These are phyloP conservation scores for Syzygium jambos DNA, from an alignment of 345 rosid species.

Conservation along the genomic window DNA sequence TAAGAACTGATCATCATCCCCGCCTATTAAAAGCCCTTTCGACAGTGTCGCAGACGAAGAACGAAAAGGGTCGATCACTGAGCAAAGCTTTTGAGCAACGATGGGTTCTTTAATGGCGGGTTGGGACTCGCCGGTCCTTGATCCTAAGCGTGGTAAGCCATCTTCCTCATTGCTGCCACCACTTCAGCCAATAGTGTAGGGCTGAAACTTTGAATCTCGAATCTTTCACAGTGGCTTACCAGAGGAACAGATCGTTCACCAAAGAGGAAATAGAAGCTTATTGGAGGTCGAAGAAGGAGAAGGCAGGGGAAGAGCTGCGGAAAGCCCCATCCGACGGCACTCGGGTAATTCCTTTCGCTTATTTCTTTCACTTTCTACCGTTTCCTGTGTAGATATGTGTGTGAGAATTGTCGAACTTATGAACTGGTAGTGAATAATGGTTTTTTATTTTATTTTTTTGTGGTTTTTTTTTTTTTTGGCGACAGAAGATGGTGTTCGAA, in stretches of 20 bases:
- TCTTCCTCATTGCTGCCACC: not conserved
- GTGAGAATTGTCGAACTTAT: not conserved
- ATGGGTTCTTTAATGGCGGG: slow-evolving; percentile 99
- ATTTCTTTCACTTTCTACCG: not conserved
- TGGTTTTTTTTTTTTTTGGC: not conserved
- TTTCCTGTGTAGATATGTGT: not conserved
- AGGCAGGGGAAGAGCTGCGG: slow-evolving; percentile 47
- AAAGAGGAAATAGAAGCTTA: slow-evolving; percentile 67
- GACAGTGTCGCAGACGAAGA: not conserved
- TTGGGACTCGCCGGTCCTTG: slow-evolving; percentile 61
- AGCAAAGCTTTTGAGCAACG: not conserved
- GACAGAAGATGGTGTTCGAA: not conserved
- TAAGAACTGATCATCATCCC: not conserved
- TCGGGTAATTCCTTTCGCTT: slow-evolving; percentile 2
- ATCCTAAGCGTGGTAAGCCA: slow-evolving; percentile 34
- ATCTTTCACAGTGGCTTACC: slow-evolving; percentile 26
- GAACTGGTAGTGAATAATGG: not conserved
- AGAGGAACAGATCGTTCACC: slow-evolving; percentile 61
- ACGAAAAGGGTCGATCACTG: not conserved
- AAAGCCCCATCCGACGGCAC: slow-evolving; percentile 10
- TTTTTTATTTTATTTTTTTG: not conserved
- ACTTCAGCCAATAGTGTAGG: not conserved
- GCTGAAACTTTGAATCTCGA: not conserved
- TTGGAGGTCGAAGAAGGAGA: slow-evolving; percentile 65
- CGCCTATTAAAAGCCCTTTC: not conserved